Percentiles rank a stretch among this genome's conserved stretches.
Conservation (phyloP, 495 filamentous ascomycete genomes). For the Astrothelium macrocarpum region DNA sequence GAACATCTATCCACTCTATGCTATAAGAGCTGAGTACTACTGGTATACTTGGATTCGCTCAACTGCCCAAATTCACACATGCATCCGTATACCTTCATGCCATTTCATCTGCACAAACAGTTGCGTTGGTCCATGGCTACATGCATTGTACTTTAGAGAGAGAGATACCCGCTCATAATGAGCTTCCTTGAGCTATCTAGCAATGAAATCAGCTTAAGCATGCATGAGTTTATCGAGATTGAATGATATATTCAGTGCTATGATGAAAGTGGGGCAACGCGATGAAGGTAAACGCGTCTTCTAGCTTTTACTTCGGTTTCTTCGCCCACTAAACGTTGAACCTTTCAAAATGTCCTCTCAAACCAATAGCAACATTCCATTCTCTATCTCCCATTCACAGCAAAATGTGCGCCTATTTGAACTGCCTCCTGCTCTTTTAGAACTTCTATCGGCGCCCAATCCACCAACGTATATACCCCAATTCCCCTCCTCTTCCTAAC, state of each 20-base stretch:
- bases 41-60: background rate
- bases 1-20: background rate
- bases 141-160: background rate
- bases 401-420: slow-evolving; percentile 69
- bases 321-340: background rate
- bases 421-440: slow-evolving; percentile 63
- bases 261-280: background rate
- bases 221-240: background rate
- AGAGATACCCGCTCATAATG: background rate
- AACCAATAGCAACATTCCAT: background rate
- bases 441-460: slow-evolving; percentile 38
- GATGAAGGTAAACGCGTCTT: background rate
- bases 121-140: background rate
- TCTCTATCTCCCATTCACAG: slow-evolving; percentile 23
- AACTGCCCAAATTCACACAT: background rate
- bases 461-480: slow-evolving; percentile 23
- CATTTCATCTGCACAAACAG: background rate
- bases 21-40: background rate
- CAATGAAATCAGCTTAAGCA: background rate
- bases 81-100: background rate
- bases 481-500: slow-evolving; percentile 18
- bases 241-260: background rate
- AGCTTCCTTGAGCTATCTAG: background rate
- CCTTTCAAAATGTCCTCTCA: background rate
- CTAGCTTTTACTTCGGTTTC: background rate